A percentile compares a stretch with the other conserved stretches of the same genome.
phyloP scores from a whole-genome alignment of 2,329 filamentous ascomycete genomes.

The Pseudogymnoascus sp. region DNA sequence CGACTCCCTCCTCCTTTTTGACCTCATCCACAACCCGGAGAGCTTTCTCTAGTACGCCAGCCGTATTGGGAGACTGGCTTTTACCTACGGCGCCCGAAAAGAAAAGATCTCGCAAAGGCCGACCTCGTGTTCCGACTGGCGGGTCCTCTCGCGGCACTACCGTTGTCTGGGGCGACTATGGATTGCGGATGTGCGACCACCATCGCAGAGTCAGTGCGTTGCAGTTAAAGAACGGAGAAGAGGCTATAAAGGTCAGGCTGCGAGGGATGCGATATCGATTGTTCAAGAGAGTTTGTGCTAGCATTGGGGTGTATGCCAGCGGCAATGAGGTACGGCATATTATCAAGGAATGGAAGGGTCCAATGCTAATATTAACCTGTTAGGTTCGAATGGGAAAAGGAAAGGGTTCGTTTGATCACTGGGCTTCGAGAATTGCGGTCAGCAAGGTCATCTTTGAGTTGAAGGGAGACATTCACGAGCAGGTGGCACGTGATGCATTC shows the following conservation, averaged over 20 bases:
- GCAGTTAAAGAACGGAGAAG: conserved; percentile 83
- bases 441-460: conserved; percentile 90
- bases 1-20: not conserved
- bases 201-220: conserved; percentile 81
- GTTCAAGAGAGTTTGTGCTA: conserved; percentile 84
- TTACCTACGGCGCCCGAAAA: conserved; percentile 70
- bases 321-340: conserved; percentile 67
- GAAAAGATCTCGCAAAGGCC: conserved; percentile 82
- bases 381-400: conserved; percentile 97
- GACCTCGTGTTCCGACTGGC: conserved; percentile 79
- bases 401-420: conserved; percentile 95
- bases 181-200: conserved; percentile 86
- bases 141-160: conserved; percentile 89
- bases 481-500: conserved; percentile 88
- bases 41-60: conserved; percentile 63
- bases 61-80: conserved; percentile 64
- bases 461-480: conserved; percentile 86
- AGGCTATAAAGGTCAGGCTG: conserved; percentile 81
- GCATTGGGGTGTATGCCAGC: conserved; percentile 89
- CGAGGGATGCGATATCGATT: conserved; percentile 87
- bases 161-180: conserved; percentile 93
- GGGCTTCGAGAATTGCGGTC: conserved; percentile 82
- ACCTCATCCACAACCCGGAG: conserved; percentile 40
- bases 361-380: not conserved
- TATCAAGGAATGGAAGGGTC: not conserved